These are phyloP conservation scores for Eremothecium sinecaudum DNA, from an alignment of 1,139 yeast genomes.

Conservation along the genomic window DNA sequence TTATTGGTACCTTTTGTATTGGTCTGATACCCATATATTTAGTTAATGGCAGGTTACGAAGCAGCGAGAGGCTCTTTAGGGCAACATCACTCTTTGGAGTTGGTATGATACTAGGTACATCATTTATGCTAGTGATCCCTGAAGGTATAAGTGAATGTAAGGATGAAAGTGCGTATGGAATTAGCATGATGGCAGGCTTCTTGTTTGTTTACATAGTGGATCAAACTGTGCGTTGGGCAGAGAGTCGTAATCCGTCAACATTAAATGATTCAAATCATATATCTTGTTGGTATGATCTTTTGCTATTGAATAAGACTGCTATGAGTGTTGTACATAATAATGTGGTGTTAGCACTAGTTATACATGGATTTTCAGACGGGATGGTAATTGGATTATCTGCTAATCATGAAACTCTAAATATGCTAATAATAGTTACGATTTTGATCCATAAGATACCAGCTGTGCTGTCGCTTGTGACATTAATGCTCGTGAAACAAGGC, in stretches of 20 bases:
- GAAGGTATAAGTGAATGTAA: constrained; percentile 45
- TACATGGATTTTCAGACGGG: constrained; percentile 58
- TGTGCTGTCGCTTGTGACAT: constrained; percentile 43
- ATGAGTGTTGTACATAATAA: constrained; percentile 29
- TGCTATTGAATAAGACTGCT: constrained; percentile 17
- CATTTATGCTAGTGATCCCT: constrained; percentile 48
- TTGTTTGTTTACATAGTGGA: constrained; percentile 26
- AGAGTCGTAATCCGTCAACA: not conserved
- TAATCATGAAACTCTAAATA: constrained; percentile 36
- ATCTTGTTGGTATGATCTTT: constrained; percentile 13
- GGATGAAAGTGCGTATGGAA: constrained; percentile 27
- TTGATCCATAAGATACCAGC: constrained; percentile 59
- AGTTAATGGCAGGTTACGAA: constrained; percentile 15
- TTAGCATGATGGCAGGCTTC: constrained; percentile 27
- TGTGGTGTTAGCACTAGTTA: constrained; percentile 46
- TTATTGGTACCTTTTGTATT: constrained; percentile 27
- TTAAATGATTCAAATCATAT: constrained; percentile 3
- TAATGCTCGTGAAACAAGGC: constrained; percentile 29
- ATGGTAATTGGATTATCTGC: constrained; percentile 51
- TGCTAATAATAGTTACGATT: constrained; percentile 43
- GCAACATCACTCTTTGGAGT: constrained; percentile 41
- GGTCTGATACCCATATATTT: constrained; percentile 33
- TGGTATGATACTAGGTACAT: constrained; percentile 50
- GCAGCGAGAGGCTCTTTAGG: constrained; percentile 12
- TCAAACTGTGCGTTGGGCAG: constrained; percentile 14